Conservation (phyloP, 2,329 filamentous ascomycete species). For the Uncinocarpus reesii region DNA sequence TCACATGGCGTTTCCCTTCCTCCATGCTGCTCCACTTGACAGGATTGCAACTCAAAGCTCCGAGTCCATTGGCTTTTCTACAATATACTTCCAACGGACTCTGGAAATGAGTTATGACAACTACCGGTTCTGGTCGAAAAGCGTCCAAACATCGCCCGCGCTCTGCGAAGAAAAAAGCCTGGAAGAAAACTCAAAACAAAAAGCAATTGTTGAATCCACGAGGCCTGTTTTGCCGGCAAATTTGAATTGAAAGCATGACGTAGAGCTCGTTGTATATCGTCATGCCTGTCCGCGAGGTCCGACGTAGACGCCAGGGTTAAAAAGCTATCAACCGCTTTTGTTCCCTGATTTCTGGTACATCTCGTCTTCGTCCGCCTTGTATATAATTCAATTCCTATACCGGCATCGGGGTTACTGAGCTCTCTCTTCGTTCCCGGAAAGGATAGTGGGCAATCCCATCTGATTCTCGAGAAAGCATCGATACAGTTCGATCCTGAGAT, state of each 20-base stretch:
- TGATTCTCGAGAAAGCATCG: not conserved
- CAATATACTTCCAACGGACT: not conserved
- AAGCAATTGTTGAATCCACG: not conserved
- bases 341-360: slow-evolving; percentile 1
- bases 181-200: not conserved
- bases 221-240: not conserved
- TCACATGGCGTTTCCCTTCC: not conserved
- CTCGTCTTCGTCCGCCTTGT: not conserved
- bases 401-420: not conserved
- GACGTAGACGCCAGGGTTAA: not conserved
- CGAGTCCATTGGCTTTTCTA: not conserved
- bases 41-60: not conserved
- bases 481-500: not conserved
- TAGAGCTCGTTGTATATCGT: slow-evolving; percentile 2
- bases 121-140: not conserved
- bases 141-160: not conserved
- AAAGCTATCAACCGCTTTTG: not conserved
- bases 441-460: not conserved
- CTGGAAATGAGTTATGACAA: not conserved
- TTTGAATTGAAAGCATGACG: slow-evolving; percentile 6
- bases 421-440: not conserved
- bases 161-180: not conserved
- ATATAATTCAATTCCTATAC: not conserved
- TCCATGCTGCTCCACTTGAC: not conserved
- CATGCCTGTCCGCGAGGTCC: slow-evolving; percentile 8